phyloP scores from a whole-genome alignment of 371 early-diverging fungal genomes.

The Lichtheimia ornata region DNA sequence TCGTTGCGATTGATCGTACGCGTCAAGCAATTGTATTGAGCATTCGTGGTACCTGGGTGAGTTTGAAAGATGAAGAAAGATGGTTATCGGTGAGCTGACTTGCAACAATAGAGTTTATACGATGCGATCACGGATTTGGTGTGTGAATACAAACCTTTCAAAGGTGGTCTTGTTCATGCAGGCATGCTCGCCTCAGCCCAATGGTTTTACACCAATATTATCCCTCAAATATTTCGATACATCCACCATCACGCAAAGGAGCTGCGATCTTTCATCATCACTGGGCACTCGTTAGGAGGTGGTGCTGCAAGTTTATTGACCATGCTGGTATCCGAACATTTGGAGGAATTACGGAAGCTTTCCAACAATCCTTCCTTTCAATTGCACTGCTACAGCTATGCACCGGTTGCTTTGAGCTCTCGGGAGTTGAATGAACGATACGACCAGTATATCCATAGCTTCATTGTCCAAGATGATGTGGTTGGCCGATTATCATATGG shows the following conservation, averaged over 20 bases:
- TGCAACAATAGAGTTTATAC: conserved; percentile 50
- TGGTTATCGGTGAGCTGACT: neutral
- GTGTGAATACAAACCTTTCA: conserved; percentile 84
- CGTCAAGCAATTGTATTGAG: conserved; percentile 72
- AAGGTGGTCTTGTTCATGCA: conserved; percentile 82
- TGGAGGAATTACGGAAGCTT: conserved; percentile 42
- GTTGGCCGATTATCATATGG: conserved; percentile 80
- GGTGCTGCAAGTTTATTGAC: conserved; percentile 74
- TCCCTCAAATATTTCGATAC: conserved; percentile 64
- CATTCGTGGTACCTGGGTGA: conserved; percentile 86
- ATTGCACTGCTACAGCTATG: conserved; percentile 45
- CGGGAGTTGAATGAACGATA: conserved; percentile 59
- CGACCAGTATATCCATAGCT: conserved; percentile 63
- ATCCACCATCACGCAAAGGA: conserved; percentile 22
- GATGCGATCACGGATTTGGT: conserved; percentile 80
- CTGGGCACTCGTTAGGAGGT: conserved; percentile 66
- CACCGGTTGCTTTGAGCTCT: conserved; percentile 62
- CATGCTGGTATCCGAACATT: conserved; percentile 70
- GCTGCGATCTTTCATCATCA: conserved; percentile 20
- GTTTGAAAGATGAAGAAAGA: conserved; percentile 56
- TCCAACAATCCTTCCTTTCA: conserved; percentile 36
- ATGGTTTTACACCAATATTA: conserved; percentile 73
- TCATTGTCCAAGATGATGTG: conserved; percentile 73
- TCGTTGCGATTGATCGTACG: conserved; percentile 70
- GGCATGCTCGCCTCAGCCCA: conserved; percentile 82